phyloP scores from a whole-genome alignment of 108 stramenopile species.

The Cylindrotheca fusiformis region DNA sequence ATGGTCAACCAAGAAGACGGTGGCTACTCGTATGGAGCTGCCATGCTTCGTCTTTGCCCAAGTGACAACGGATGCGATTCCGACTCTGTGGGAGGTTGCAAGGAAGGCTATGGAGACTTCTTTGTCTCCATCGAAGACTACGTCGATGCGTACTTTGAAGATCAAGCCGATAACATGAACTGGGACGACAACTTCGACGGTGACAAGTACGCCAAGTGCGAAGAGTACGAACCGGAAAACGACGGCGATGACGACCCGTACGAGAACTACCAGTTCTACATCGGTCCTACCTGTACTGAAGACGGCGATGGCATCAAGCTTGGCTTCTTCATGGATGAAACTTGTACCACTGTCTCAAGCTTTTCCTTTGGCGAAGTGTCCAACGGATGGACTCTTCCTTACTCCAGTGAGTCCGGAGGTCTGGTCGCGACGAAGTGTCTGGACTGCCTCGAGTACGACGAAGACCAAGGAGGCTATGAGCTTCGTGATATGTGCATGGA shows the following conservation, averaged over 20 bases:
- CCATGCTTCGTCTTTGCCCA: conserved; percentile 42
- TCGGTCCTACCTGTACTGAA: conserved; percentile 43
- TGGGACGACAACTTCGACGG: conserved; percentile 23
- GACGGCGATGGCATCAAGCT: conserved; percentile 29
- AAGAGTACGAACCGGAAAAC: conserved; percentile 24
- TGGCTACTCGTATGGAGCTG: conserved; percentile 27
- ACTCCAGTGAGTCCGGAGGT: conserved; percentile 26
- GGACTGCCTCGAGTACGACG: conserved; percentile 22
- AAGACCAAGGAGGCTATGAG: conserved; percentile 30
- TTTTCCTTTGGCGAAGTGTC: conserved; percentile 26
- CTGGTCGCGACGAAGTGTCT: conserved; percentile 29
- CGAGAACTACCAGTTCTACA: conserved; percentile 27
- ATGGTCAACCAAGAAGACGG: conserved; percentile 15
- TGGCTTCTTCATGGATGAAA: conserved; percentile 31
- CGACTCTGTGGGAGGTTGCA: conserved; percentile 20
- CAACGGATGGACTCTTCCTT: conserved; percentile 45
- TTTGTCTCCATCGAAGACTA: conserved; percentile 36
- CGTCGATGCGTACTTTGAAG: conserved; percentile 41
- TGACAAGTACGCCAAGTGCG: conserved; percentile 31
- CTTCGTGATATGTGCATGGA: conserved; percentile 32
- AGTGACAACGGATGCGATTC: conserved; percentile 17
- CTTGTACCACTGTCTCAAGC: conserved; percentile 10
- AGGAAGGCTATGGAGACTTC: conserved; percentile 36
- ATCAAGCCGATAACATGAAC: conserved; percentile 23
- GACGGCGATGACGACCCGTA: conserved; percentile 20